Conservation (phyloP, 2,329 filamentous ascomycete species). For the Chaetomiaceae sp. region DNA sequence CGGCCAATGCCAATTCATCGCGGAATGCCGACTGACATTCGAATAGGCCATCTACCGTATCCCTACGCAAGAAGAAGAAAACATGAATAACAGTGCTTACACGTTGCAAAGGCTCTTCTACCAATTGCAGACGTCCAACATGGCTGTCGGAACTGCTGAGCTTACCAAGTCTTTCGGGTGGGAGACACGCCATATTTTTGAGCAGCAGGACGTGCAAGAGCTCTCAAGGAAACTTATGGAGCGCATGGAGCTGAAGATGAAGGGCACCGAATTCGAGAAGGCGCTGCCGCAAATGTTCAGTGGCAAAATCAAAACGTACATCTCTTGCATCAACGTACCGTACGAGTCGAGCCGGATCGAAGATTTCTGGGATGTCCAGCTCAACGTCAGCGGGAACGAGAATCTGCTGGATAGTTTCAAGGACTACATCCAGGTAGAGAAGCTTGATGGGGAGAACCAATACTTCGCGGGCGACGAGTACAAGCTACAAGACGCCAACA, state of each 20-base stretch:
- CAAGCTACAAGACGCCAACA: slow-evolving; percentile 93
- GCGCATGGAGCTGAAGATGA: slow-evolving; percentile 95
- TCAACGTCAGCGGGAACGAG: slow-evolving; percentile 93
- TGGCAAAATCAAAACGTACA: slow-evolving; percentile 97
- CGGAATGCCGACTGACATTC: slow-evolving; percentile 18
- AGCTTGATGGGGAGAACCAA: slow-evolving; percentile 96
- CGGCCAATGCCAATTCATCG: neutral
- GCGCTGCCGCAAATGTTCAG: slow-evolving; percentile 88
- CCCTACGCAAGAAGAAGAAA: slow-evolving; percentile 80
- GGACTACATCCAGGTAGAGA: slow-evolving; percentile 95
- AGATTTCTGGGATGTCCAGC: slow-evolving; percentile 98
- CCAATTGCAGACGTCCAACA: slow-evolving; percentile 79
- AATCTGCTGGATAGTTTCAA: slow-evolving; percentile 90
- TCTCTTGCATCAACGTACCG: slow-evolving; percentile 96
- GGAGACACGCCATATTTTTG: slow-evolving; percentile 96
- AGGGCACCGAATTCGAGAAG: slow-evolving; percentile 87
- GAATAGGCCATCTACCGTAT: slow-evolving; percentile 89
- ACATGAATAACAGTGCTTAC: slow-evolving; percentile 83
- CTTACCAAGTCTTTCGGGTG: slow-evolving; percentile 96
- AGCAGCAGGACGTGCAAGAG: slow-evolving; percentile 98
- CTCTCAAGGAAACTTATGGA: slow-evolving; percentile 96
- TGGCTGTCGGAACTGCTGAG: slow-evolving; percentile 84
- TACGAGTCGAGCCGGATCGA: slow-evolving; percentile 95
- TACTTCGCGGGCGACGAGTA: slow-evolving; percentile 88
- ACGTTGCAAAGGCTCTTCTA: slow-evolving; percentile 93